A percentile compares a stretch with the other conserved stretches of the same genome.
Conservation (phyloP, 306 rosid genomes). For the Quercus rubra region DNA sequence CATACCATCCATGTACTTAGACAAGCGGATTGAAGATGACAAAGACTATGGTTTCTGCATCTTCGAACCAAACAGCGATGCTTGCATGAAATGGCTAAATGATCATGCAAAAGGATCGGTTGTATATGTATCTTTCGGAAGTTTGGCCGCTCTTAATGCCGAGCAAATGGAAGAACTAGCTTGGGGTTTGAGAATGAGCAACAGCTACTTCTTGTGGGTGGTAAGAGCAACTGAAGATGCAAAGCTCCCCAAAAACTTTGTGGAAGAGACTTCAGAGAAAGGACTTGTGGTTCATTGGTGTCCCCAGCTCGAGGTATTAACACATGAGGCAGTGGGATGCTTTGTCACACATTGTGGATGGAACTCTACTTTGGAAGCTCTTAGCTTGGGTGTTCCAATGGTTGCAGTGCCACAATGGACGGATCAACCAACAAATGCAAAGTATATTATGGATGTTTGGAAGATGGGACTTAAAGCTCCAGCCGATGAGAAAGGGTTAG, state of each 20-base stretch:
- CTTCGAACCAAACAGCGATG: conserved; percentile 20
- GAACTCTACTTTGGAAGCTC: background rate
- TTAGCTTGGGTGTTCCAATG: background rate
- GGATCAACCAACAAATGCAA: background rate
- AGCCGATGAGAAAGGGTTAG: background rate
- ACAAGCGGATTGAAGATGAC: conserved; percentile 40
- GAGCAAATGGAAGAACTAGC: background rate
- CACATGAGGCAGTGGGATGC: background rate
- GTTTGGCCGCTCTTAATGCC: background rate
- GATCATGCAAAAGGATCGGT: background rate
- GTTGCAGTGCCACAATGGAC: background rate
- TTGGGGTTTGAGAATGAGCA: background rate
- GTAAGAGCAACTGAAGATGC: background rate
- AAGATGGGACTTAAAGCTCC: background rate
- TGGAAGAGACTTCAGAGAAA: background rate
- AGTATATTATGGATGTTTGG: conserved; percentile 1
- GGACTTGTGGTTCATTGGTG: background rate
- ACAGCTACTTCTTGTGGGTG: background rate
- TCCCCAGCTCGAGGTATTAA: background rate
- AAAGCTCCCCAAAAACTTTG: conserved; percentile 5
- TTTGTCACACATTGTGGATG: background rate
- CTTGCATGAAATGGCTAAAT: conserved; percentile 37
- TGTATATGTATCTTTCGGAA: background rate
- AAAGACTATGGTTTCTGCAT: conserved; percentile 40
- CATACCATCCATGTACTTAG: conserved; percentile 44